Percentiles rank a stretch among this genome's conserved stretches.
Conservation (phyloP, 306 rosid genomes). For the Malus asiatica region DNA sequence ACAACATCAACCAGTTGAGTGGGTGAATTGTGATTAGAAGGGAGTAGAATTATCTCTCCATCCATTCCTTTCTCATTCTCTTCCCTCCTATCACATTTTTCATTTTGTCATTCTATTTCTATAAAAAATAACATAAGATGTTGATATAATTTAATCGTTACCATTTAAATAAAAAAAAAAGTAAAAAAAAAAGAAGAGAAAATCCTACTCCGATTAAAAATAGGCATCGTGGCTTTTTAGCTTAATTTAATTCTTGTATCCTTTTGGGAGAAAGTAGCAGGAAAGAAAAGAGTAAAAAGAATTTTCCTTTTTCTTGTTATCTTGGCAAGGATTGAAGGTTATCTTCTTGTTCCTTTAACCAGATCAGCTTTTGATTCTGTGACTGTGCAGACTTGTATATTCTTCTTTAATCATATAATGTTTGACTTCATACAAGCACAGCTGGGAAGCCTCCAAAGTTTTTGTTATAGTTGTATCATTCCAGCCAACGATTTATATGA, state of each 20-base stretch:
- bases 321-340: not conserved
- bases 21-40: too few species aligned
- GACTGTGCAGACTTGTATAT: not conserved
- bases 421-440: slow-evolving; percentile 9
- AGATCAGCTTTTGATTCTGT: not conserved
- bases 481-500: too few species aligned
- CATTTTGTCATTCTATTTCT: too few species aligned
- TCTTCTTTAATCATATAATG: slow-evolving; percentile 6
- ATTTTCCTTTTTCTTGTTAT: slow-evolving; percentile 18
- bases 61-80: too few species aligned
- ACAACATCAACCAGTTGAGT: too few species aligned
- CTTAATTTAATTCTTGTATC: not conserved
- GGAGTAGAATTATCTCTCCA: too few species aligned
- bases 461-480: not conserved
- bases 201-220: too few species aligned
- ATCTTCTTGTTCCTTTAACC: not conserved
- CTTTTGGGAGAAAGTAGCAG: slow-evolving; percentile 3
- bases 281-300: slow-evolving; percentile 18
- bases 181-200: too few species aligned
- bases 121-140: too few species aligned
- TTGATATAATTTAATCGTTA: fast-evolving
- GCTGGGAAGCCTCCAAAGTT: not conserved
- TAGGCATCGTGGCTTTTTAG: not conserved
- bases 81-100: too few species aligned
- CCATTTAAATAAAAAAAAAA: too few species aligned